phyloP scores from a whole-genome alignment of 495 filamentous ascomycete species.

The Aspergillus egyptiacus region DNA sequence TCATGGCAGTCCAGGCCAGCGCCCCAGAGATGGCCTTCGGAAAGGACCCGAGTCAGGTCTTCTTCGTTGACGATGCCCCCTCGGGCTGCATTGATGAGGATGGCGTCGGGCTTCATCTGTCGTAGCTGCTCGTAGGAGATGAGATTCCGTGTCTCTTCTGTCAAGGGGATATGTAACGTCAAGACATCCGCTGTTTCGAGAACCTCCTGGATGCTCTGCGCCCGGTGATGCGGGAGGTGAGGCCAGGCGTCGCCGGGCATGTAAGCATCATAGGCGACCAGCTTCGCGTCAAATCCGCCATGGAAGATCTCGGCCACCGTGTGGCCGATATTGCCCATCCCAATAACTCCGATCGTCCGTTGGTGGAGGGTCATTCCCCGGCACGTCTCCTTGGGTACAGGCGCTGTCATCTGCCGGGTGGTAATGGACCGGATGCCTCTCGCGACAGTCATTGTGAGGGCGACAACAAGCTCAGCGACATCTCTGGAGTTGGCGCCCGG shows the following conservation, averaged over 20 bases:
- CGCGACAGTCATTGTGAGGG: conserved; percentile 27
- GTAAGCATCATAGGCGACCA: conserved; percentile 30
- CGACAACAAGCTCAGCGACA: conserved; percentile 32
- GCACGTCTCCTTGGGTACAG: conserved; percentile 28
- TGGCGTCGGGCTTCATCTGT: conserved; percentile 42
- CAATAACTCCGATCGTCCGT: conserved; percentile 34
- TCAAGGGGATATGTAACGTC: conserved; percentile 31
- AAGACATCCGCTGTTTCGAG: conserved; percentile 29
- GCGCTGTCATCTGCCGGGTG: conserved; percentile 22
- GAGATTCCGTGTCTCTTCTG: conserved; percentile 38
- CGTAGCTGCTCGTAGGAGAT: conserved; percentile 43
- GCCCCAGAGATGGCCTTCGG: conserved; percentile 43
- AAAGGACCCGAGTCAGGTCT: conserved; percentile 43
- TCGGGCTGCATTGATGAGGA: conserved; percentile 53
- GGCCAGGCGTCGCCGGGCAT: conserved; percentile 26
- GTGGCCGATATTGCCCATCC: conserved; percentile 37
- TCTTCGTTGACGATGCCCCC: conserved; percentile 54
- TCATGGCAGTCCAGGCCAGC: conserved; percentile 35
- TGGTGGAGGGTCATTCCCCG: conserved; percentile 26
- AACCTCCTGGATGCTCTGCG: conserved; percentile 25
- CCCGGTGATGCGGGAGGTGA: conserved; percentile 25
- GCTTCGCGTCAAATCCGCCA: conserved; percentile 26
- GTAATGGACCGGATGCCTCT: conserved; percentile 29
- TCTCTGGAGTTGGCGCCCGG: conserved; percentile 39
- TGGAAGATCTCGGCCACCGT: conserved; percentile 32